Percentiles rank a stretch among this genome's conserved stretches.
These are phyloP conservation scores for Apostasia shenzhenica DNA, from an alignment of 106 monocot genomes.

Conservation along the genomic window DNA sequence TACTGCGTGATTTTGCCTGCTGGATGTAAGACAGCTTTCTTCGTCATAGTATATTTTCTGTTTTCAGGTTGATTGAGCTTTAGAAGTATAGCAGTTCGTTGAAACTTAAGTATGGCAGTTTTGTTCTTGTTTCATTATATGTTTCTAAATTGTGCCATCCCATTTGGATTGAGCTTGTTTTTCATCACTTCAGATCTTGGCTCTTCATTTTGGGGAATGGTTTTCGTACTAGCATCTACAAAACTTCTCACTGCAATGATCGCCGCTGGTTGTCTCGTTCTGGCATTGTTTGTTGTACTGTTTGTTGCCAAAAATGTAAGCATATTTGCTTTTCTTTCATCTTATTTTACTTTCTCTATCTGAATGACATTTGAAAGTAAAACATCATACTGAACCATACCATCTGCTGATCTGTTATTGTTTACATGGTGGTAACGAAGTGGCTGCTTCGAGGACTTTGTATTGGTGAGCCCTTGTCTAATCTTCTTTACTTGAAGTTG, in stretches of 20 bases:
- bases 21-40: conserved; percentile 67
- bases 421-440: conserved; percentile 19
- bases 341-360: conserved; percentile 11
- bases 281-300: conserved; percentile 79
- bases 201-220: conserved; percentile 97
- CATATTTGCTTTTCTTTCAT: neutral
- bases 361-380: conserved; percentile 23
- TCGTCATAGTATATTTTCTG: conserved; percentile 1
- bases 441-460: conserved; percentile 70
- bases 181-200: conserved; percentile 64
- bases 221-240: conserved; percentile 69
- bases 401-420: neutral
- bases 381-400: conserved; percentile 19
- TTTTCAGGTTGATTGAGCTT: neutral
- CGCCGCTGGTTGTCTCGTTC: conserved; percentile 66
- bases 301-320: conserved; percentile 96
- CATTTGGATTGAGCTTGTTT: too few relatives aligned
- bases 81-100: neutral
- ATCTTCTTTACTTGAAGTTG: neutral
- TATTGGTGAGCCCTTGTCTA: conserved; percentile 36
- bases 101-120: too few relatives aligned
- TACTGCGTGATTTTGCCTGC: conserved; percentile 97
- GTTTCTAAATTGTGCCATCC: too few relatives aligned
- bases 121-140: too few relatives aligned
- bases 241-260: conserved; percentile 58